A percentile compares a stretch with the other conserved stretches of the same genome.
Evolutionary conservation across 164 flowering plant genomes (phyloP).

Genomic region (Euptelea pleiosperma): DNA sequence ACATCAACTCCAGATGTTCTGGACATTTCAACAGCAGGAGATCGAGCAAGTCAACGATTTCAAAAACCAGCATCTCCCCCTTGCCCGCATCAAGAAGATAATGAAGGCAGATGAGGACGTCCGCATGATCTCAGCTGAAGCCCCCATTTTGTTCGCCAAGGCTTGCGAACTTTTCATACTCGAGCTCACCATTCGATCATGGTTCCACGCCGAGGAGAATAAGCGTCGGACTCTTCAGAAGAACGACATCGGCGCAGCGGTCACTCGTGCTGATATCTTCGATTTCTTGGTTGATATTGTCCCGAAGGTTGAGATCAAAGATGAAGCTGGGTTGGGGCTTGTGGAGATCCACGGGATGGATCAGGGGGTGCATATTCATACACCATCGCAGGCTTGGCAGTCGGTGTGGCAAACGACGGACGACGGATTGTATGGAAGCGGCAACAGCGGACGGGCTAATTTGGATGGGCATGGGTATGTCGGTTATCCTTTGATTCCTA

Average conservation of each 20-base stretch:
- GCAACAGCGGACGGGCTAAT: conserved; percentile 33
- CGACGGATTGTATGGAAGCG: conserved; percentile 41
- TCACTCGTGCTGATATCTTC: conserved; percentile 75
- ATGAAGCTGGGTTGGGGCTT: conserved; percentile 35
- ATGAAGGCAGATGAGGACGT: conserved; percentile 97
- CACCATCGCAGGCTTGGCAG: conserved; percentile 41
- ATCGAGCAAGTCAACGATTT: conserved; percentile 76
- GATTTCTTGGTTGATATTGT: conserved; percentile 86
- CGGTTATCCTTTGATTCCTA: conserved; percentile 8
- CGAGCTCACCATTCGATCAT: conserved; percentile 79
- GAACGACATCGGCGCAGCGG: conserved; percentile 88
- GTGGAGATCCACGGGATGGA: conserved; percentile 21
- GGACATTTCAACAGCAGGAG: conserved; percentile 80
- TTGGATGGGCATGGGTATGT: conserved; percentile 44
- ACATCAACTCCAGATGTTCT: conserved; percentile 83
- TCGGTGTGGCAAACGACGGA: conserved; percentile 42
- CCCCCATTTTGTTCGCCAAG: conserved; percentile 82
- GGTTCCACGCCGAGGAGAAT: conserved; percentile 95
- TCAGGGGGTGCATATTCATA: conserved; percentile 19
- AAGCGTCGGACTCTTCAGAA: conserved; percentile 85
- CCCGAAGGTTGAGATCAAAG: conserved; percentile 76
- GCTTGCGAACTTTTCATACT: conserved; percentile 93
- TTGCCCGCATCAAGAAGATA: conserved; percentile 92
- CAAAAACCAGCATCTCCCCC: conserved; percentile 84
- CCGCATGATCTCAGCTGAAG: conserved; percentile 90